A percentile compares a stretch with the other conserved stretches of the same genome.
Evolutionary conservation across 352 stramenopile genomes (phyloP).

Genomic region (Hyphochytrium catenoides): DNA sequence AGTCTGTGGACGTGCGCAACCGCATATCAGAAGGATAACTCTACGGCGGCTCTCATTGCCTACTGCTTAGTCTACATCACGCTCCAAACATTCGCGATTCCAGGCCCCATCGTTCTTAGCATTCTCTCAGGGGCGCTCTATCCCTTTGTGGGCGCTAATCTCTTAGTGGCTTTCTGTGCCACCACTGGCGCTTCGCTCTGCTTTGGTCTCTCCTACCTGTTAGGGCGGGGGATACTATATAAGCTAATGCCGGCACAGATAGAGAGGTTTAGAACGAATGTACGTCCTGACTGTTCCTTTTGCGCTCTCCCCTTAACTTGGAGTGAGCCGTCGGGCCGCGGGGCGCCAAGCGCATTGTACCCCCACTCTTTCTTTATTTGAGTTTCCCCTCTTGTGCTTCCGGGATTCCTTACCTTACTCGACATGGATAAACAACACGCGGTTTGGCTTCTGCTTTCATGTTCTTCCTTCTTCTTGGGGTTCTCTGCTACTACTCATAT

Average conservation of each 20-base stretch:
- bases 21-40: constrained; percentile 43
- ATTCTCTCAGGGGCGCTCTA: constrained; percentile 66
- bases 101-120: constrained; percentile 53
- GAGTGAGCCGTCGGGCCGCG: too few species aligned
- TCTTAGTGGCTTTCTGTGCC: constrained; percentile 51
- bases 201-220: constrained; percentile 56
- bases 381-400: too few species aligned
- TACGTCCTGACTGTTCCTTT: too few species aligned
- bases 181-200: constrained; percentile 48
- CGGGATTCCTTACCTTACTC: too few species aligned
- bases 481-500: too few species aligned
- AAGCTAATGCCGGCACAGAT: constrained; percentile 41
- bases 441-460: too few species aligned
- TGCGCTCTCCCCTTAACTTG: too few species aligned
- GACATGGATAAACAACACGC: too few species aligned
- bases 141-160: constrained; percentile 37
- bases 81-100: constrained; percentile 63
- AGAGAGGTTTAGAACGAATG: constrained; percentile 39
- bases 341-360: too few species aligned
- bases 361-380: too few species aligned
- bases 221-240: constrained; percentile 40
- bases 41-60: constrained; percentile 36
- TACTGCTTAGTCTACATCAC: constrained; percentile 61
- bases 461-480: too few species aligned
- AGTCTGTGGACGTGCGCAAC: constrained; percentile 40